Evolutionary conservation across 1,284 basidiomycete genomes (phyloP).

Genomic region (Ustilago loliicola): DNA sequence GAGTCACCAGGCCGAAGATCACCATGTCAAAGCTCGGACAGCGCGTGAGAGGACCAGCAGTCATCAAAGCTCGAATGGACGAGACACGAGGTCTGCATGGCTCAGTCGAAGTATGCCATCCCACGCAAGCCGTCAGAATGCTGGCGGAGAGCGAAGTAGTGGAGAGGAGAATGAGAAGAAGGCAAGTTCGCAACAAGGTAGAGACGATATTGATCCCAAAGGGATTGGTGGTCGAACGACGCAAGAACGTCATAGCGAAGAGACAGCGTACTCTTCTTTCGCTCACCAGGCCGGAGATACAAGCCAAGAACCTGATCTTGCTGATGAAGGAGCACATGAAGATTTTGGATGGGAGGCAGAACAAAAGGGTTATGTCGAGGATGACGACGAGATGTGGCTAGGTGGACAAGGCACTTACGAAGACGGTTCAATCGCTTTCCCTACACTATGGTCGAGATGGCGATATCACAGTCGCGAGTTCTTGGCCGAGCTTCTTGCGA

Average conservation of each 20-base stretch:
- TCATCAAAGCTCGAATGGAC: slow-evolving; percentile 5
- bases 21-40: slow-evolving; percentile 17
- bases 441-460: slow-evolving; percentile 29
- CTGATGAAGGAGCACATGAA: background rate
- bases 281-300: background rate
- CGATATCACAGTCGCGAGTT: slow-evolving; percentile 38
- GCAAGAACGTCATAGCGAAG: slow-evolving; percentile 18
- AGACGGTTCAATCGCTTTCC: slow-evolving; percentile 31
- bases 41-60: slow-evolving; percentile 9
- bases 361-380: background rate
- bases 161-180: background rate
- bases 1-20: slow-evolving; percentile 1
- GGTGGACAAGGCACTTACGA: slow-evolving; percentile 23
- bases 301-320: background rate
- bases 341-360: background rate
- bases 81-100: slow-evolving; percentile 19
- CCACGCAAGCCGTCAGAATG: background rate
- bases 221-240: background rate
- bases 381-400: slow-evolving; percentile 26
- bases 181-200: background rate
- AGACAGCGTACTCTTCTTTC: slow-evolving; percentile 14
- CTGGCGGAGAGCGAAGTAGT: background rate
- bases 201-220: background rate
- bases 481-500: slow-evolving; percentile 31
- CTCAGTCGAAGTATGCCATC: slow-evolving; percentile 18